Conservation (phyloP, 441 rosid species). For the Populus trichocarpa region DNA sequence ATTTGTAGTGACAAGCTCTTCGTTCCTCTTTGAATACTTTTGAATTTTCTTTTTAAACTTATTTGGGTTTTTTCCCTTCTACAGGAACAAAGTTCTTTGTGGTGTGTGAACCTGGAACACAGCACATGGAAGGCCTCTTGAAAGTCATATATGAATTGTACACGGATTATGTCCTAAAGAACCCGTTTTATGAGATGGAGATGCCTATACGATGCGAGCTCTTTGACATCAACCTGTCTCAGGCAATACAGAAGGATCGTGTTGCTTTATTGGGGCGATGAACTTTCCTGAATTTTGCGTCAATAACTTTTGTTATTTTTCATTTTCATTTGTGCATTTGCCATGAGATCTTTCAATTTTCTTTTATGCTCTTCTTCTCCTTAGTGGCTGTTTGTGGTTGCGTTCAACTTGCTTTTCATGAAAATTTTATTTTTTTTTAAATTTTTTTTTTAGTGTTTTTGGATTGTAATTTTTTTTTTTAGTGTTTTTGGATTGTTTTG, state of each 20-base stretch:
- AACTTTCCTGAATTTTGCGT: not conserved
- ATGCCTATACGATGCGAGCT: constrained; percentile 97
- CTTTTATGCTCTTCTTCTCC: not conserved
- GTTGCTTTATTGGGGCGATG: constrained; percentile 63
- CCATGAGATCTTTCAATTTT: not conserved
- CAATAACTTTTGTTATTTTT: not conserved
- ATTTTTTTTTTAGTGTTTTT: no score
- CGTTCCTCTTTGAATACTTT: not conserved
- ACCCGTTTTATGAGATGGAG: constrained; percentile 97
- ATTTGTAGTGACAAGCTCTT: not conserved
- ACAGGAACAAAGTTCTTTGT: constrained; percentile 93
- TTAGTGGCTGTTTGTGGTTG: not conserved
- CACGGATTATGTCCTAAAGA: constrained; percentile 89
- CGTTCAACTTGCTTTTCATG: no score
- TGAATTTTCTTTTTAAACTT: not conserved
- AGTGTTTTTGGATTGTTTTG: no score
- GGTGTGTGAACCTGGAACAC: constrained; percentile 83
- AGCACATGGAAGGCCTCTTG: constrained; percentile 72
- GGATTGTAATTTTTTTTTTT: no score
- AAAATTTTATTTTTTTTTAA: no score
- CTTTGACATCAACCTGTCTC: constrained; percentile 75
- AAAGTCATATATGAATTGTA: constrained; percentile 76
- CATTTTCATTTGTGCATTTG: not conserved
- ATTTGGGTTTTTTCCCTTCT: not conserved
- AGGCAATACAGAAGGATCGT: constrained; percentile 74